Evolutionary conservation across 2,329 filamentous ascomycete genomes (phyloP), one percentile per base, ranked within the genome.

Genomic region (Pestalotiopsis sp.): DNA sequence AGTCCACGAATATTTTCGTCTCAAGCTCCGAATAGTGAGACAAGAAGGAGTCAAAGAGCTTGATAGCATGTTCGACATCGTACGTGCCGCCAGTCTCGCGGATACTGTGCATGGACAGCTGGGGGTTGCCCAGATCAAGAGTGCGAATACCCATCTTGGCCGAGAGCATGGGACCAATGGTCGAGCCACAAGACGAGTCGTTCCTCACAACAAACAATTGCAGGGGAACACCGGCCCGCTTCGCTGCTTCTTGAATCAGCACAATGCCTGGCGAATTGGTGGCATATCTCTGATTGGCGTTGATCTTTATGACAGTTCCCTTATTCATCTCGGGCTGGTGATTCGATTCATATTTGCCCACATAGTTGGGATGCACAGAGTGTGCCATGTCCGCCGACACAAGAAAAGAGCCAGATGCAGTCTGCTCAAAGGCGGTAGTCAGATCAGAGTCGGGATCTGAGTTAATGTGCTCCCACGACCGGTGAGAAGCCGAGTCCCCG

Each of bases 341-440:
- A 75, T 93, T 92, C 45, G 90, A 82, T 83, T 99, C 96, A 82
- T 98, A 97, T 82, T 98, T 98, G 74, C 84, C 90, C 4, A 91
- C 87, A 80, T 98, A 99, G 84, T 99, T 99, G 68, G 96, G 96
- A 81, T 99, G 94, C 14, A 99, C 91, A 4, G 92, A 92, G 83
- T 99, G 96, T 1, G 96, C 95, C 96, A 99, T 98, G 79, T 99
- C 96, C 66, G 96, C 96, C 5, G 94, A 97, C 71, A 99, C 87
- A 69, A 99, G 90, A 87, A 99, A 98, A 1, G 94, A 98, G 36
- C 92, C 92, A 5, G 94, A 89, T 66, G 97, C 87, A 1, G 93
- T 96, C 84, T 98, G 95, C 82, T 99, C 96, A 79, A 94, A 98
- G 41, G 94, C 94, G 1, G 95, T 97, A 6, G 90, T 84, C 14